Base-by-base conservation (phyloP, 306 rosid genomes). In the Morella rubra region DNA sequence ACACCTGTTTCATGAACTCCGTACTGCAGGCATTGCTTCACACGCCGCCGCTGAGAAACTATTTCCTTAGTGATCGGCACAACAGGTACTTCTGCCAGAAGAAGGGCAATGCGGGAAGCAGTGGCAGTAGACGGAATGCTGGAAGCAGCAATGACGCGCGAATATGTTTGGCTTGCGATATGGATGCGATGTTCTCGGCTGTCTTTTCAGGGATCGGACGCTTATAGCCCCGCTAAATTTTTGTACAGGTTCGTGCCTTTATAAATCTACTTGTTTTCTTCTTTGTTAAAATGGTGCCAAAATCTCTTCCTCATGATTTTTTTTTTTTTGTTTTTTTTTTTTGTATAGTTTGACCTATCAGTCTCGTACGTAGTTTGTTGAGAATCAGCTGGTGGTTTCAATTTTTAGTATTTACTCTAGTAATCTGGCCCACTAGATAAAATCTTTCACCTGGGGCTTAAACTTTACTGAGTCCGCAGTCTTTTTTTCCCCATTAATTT, bases 1-100 rank as follows among this genome's bases (percentile, higher is more conserved):
- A 81, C 81, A 94, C 98, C 14, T 94, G 98, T 70, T 94, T 91
- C 80, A 91, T 94, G 97, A 94, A 94, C 78, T 94, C 98, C 41
- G 97, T 94, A 53, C 79, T 94, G 74, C 98, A 94, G 62, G 98
- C 98, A 42, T 83, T 94, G 84, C 91, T 94, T 40, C 98, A 94
- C 73, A 87, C 98, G 71, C 98, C 97, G 47, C 98, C 98, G 15
- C 65, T 94, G 78, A 82, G 96, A 80, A 91, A 93, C 84, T 93
- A 90, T 82, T 93, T 93, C 80, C 81, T 93, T 81, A 90, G 98
- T 72, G 97, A 91, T 73, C 84, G 90, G 53, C 98, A 93, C 69
- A 90, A 91, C 67, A 88, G 93, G n/a, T 88, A 83, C 78, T 86
- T 76, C 69, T 93, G 98, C 80, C 97, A 91, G 91, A 87, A 81